Conservation (phyloP, 2,329 filamentous ascomycete species). For the Aspergillus sp. region DNA sequence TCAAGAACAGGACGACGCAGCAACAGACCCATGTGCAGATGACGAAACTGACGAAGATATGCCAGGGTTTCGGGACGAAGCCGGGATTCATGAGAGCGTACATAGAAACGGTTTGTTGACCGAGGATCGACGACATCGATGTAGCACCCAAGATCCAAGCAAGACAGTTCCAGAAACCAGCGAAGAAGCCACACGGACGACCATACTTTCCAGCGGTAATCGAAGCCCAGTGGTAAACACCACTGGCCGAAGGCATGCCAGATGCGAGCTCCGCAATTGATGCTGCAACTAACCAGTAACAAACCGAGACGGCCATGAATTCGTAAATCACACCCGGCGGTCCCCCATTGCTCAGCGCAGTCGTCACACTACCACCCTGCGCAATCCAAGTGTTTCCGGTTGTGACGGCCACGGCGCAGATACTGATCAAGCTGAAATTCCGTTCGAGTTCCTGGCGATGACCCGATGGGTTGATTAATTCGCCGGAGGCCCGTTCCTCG, state of each 20-base stretch:
- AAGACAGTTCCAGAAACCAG: constrained; percentile 40
- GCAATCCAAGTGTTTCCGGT: constrained; percentile 62
- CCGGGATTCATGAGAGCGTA: constrained; percentile 53
- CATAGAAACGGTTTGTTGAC: constrained; percentile 56
- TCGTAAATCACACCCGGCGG: constrained; percentile 58
- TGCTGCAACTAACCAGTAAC: constrained; percentile 54
- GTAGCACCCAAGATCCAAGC: constrained; percentile 58
- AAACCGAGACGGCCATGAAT: constrained; percentile 46
- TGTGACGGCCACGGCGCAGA: constrained; percentile 55
- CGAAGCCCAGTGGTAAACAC: constrained; percentile 57
- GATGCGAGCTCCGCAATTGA: constrained; percentile 56
- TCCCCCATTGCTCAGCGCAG: constrained; percentile 55
- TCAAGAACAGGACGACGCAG: constrained; percentile 50
- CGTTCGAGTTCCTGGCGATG: constrained; percentile 57
- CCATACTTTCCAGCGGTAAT: constrained; percentile 53
- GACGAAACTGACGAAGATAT: constrained; percentile 54
- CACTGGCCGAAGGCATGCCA: constrained; percentile 55
- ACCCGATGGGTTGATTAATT: constrained; percentile 56
- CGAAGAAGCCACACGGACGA: constrained; percentile 43
- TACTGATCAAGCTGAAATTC: constrained; percentile 55
- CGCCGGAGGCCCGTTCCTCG: constrained; percentile 25
- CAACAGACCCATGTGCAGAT: constrained; percentile 50
- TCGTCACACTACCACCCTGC: constrained; percentile 53
- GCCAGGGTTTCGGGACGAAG: constrained; percentile 49
- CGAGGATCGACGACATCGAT: constrained; percentile 52